A percentile compares a stretch with the other conserved stretches of the same genome.
Evolutionary conservation across 495 filamentous ascomycete species (phyloP).

Genomic region (Lepidopterella palustris): DNA sequence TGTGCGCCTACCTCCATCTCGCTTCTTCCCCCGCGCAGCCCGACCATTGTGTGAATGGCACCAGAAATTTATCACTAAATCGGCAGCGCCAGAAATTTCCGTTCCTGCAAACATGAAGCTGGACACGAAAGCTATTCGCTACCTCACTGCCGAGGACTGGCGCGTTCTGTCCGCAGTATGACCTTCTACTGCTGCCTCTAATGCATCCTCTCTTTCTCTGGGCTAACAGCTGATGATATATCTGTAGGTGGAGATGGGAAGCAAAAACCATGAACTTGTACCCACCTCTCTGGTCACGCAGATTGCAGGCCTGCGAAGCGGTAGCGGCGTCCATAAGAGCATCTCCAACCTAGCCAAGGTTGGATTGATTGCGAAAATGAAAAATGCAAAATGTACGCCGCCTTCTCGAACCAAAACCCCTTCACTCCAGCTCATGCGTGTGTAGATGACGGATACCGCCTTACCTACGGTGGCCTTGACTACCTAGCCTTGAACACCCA

Average conservation of each 20-base stretch:
- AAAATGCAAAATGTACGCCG: slow-evolving; percentile 76
- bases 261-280: slow-evolving; percentile 93
- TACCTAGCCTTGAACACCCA: slow-evolving; percentile 91
- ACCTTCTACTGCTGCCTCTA: no score
- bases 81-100: no score
- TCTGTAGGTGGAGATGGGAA: slow-evolving; percentile 77
- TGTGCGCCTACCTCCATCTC: no score
- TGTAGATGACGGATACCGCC: slow-evolving; percentile 86
- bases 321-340: slow-evolving; percentile 67
- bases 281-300: slow-evolving; percentile 83
- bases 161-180: no score
- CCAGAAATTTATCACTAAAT: no score
- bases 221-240: slow-evolving; percentile 28
- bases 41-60: no score
- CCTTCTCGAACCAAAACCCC: background rate
- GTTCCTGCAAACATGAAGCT: no score
- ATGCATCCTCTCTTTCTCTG: no score
- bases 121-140: no score
- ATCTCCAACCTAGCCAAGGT: slow-evolving; percentile 89
- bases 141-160: no score
- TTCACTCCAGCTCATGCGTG: background rate
- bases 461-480: slow-evolving; percentile 94
- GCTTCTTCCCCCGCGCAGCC: no score
- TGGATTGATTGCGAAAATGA: slow-evolving; percentile 84
- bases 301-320: slow-evolving; percentile 72